A percentile compares a stretch with the other conserved stretches of the same genome.
Conservation (phyloP, 345 rosid genomes). For the Arabidopsis suecica region DNA sequence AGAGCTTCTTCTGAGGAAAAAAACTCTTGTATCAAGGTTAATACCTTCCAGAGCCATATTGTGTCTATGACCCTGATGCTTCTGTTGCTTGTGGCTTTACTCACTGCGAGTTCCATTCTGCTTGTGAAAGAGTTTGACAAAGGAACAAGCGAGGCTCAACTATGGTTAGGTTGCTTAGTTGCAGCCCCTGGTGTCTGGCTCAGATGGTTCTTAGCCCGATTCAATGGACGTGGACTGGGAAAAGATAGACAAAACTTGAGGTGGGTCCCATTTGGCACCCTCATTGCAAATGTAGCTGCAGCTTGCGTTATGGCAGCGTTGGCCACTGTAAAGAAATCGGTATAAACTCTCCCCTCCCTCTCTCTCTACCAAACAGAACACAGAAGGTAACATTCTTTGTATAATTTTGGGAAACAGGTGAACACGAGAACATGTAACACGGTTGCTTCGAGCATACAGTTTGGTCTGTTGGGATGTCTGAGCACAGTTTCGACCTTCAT, state of each 20-base stretch:
- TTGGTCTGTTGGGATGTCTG: constrained; percentile 84
- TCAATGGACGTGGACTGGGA: constrained; percentile 86
- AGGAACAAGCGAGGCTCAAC: constrained; percentile 58
- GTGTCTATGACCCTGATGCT: constrained; percentile 50
- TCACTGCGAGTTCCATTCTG: constrained; percentile 53
- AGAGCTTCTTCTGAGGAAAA: constrained; percentile 31
- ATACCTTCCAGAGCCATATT: constrained; percentile 54
- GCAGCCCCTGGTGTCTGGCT: constrained; percentile 91
- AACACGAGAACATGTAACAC: constrained; percentile 55
- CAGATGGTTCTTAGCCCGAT: constrained; percentile 90
- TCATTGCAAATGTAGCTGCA: constrained; percentile 81
- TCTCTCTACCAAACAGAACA: constrained; percentile 15
- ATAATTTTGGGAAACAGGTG: constrained; percentile 54
- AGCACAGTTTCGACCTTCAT: constrained; percentile 91
- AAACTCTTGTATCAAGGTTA: constrained; percentile 32
- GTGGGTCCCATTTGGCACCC: constrained; percentile 96
- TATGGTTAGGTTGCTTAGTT: constrained; percentile 85
- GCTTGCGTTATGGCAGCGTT: constrained; percentile 81
- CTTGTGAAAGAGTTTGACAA: constrained; percentile 58
- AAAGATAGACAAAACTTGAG: constrained; percentile 52
- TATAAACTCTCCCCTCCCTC: constrained; percentile 43
- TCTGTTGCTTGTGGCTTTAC: constrained; percentile 54
- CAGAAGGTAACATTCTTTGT: constrained; percentile 14
- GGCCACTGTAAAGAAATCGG: constrained; percentile 64
- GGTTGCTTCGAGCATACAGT: constrained; percentile 60